These are phyloP conservation scores for Hypoxylon crocopeplum DNA, from an alignment of 495 filamentous ascomycete species.

Conservation along the genomic window DNA sequence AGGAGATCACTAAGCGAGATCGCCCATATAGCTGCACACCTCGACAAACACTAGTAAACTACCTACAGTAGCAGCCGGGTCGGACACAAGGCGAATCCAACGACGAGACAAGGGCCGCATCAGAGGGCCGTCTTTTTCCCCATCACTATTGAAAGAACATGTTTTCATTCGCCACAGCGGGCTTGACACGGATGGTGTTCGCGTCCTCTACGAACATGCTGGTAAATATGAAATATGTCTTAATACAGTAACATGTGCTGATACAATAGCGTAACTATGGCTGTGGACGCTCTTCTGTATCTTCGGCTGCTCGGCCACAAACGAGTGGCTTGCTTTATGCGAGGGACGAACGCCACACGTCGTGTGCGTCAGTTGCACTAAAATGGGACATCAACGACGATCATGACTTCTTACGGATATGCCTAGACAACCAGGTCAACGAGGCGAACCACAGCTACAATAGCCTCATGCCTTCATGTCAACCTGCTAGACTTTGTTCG, in stretches of 20 bases:
- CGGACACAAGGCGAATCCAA: too few species aligned
- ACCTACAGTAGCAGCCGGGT: too few species aligned
- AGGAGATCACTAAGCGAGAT: background rate
- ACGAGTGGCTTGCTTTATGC: background rate
- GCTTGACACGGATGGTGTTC: too few species aligned
- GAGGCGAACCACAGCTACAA: conserved; percentile 13
- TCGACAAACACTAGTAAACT: background rate
- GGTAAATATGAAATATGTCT: too few species aligned
- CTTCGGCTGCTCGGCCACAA: background rate
- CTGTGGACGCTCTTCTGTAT: background rate
- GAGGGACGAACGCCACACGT: conserved; percentile 10
- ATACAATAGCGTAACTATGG: too few species aligned
- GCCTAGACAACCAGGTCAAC: background rate
- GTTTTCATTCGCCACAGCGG: too few species aligned
- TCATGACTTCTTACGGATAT: conserved; percentile 11
- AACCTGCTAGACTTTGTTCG: conserved; percentile 14
- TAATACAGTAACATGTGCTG: too few species aligned
- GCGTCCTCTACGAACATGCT: too few species aligned
- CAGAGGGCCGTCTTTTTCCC: too few species aligned
- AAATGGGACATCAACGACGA: conserved; percentile 18
- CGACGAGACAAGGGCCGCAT: too few species aligned
- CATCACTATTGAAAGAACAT: too few species aligned
- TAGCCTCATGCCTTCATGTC: conserved; percentile 12
- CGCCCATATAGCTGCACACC: background rate
- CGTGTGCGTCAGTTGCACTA: conserved; percentile 18